Evolutionary conservation across 2,329 filamentous ascomycete genomes (phyloP), one percentile per base, ranked within the genome.

Genomic region (Plenodomus tracheiphilus): DNA sequence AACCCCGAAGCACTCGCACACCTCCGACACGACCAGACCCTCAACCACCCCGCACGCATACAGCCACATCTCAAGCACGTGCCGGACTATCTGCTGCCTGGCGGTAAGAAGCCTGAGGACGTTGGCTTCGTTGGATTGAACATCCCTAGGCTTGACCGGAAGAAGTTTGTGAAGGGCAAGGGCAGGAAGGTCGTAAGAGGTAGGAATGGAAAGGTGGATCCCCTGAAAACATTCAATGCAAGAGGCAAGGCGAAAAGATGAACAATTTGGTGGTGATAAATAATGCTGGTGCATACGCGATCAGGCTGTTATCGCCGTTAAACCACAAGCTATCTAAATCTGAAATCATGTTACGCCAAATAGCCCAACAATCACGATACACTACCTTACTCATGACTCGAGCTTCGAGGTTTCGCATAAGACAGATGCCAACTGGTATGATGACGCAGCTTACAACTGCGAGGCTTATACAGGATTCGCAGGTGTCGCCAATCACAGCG

Each of bases 1-100:
- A 97, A 99, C 70, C 94, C 94, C 0, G 85, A 87, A 25, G 93
- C 97, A 68, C 76, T 97, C 56, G 84, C 85, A 32, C 91, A 96
- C 69, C 79, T 97, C 58, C 84, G 93, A 20, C 94, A 99, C 69
- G 94, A 99, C 69, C 87, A 86, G 32, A 93, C 97, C 71, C 79
- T 96, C 47, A 70, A 69, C 39, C 83, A 91, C 51, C 86, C 91
- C 19, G 90, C 92, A 13, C 80, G 89, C 50, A 85, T 91, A 39
- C 92, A 97, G 74, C 83, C 88, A 7, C 94, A 99, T 77, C 77
- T 99, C 57, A 95, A 91, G 30, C 62, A 68, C 39, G 89, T 99
- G 1, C 94, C 94, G 0, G 92, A 97, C 39, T 99, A 99, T 69
- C 76, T 99, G 43, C 78, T 99, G 62, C 94, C 94, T 0, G 76